Percentiles rank a stretch among this genome's conserved stretches.
phyloP scores from a whole-genome alignment of 2,329 filamentous ascomycete species.

The Coniochaeta hoffmannii region DNA sequence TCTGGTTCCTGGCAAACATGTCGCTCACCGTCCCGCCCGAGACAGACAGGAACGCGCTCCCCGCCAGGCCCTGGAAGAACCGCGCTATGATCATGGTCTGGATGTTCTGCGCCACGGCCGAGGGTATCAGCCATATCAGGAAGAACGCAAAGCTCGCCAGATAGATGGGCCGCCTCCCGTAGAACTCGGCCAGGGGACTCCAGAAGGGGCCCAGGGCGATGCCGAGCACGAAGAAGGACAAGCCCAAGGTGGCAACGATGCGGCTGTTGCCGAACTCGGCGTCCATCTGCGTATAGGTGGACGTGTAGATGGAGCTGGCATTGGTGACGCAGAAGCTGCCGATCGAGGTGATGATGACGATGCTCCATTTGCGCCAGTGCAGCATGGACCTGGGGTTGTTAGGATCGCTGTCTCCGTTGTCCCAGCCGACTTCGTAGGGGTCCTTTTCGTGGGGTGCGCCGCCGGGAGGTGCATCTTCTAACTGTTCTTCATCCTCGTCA shows the following conservation, averaged over 20 bases:
- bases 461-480: neutral
- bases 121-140: constrained; percentile 73
- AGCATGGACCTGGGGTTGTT: constrained; percentile 65
- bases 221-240: constrained; percentile 78
- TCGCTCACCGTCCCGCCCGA: constrained; percentile 83
- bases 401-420: constrained; percentile 60
- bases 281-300: constrained; percentile 71
- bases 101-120: constrained; percentile 76
- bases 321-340: constrained; percentile 83
- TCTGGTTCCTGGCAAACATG: constrained; percentile 59
- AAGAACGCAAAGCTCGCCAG: constrained; percentile 67
- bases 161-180: constrained; percentile 76
- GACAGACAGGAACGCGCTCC: constrained; percentile 62
- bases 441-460: constrained; percentile 24
- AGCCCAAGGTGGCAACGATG: constrained; percentile 68
- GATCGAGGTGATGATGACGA: constrained; percentile 65
- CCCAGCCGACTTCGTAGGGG: constrained; percentile 66
- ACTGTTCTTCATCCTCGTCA: constrained; percentile 7
- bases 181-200: constrained; percentile 66
- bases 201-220: constrained; percentile 57
- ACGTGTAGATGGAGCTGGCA: constrained; percentile 82
- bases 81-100: constrained; percentile 69
- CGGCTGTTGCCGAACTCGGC: constrained; percentile 64
- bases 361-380: constrained; percentile 65
- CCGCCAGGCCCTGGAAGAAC: constrained; percentile 69